These are phyloP conservation scores for Erodium moschatum DNA, from an alignment of 441 rosid genomes.

Conservation along the genomic window DNA sequence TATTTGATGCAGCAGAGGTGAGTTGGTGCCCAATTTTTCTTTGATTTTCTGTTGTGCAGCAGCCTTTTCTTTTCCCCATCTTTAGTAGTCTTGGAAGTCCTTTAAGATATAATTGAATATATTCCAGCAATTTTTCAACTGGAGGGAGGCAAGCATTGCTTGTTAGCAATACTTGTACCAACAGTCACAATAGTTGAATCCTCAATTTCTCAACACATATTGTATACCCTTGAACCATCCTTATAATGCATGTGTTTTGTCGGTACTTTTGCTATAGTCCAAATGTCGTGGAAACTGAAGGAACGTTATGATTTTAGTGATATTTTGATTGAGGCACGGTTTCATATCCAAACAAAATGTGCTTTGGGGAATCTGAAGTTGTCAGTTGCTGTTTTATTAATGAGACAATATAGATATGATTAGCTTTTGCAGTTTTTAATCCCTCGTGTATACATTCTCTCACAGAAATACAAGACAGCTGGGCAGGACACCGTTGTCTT, in stretches of 20 bases:
- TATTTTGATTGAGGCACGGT: not conserved
- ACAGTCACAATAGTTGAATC: not conserved
- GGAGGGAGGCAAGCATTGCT: too few relatives aligned
- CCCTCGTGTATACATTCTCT: slow-evolving; percentile 7
- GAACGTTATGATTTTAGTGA: not conserved
- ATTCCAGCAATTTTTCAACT: not conserved
- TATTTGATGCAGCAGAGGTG: slow-evolving; percentile 85
- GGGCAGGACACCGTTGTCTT: slow-evolving; percentile 74
- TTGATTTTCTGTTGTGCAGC: slow-evolving; percentile 18
- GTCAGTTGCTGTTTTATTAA: not conserved
- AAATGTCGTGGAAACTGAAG: not conserved
- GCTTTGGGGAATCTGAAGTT: not conserved
- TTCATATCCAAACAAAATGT: not conserved
- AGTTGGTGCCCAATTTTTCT: slow-evolving; percentile 18
- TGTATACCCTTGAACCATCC: not conserved
- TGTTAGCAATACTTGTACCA: too few relatives aligned
- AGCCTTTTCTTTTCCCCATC: not conserved
- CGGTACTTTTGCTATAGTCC: not conserved
- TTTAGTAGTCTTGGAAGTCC: not conserved
- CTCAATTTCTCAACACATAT: not conserved
- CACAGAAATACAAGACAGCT: slow-evolving; percentile 67
- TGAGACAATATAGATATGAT: not conserved
- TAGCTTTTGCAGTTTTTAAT: not conserved
- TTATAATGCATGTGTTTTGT: not conserved
- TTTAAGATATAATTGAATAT: not conserved